Conservation (phyloP, 805 yeast genomes). For the Monosporozyma solicola region DNA sequence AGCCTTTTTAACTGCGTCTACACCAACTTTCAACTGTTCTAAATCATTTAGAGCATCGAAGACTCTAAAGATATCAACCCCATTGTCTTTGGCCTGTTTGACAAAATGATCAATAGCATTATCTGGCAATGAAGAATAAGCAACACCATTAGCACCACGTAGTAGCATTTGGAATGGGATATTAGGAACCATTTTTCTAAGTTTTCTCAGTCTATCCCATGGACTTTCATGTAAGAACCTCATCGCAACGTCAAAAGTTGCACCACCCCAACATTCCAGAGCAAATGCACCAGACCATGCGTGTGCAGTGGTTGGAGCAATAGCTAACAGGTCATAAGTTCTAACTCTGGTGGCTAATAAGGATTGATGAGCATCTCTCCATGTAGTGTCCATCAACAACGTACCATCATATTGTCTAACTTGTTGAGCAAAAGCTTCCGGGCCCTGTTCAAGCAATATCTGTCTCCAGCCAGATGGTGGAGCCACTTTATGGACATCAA, state of each 20-base stretch:
- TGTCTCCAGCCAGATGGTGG: slow-evolving; percentile 88
- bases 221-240: slow-evolving; percentile 98
- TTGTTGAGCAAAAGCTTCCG: slow-evolving; percentile 80
- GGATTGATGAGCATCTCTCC: slow-evolving; percentile 99
- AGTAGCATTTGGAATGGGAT: slow-evolving; percentile 98
- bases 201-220: slow-evolving; percentile 87
- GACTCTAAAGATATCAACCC: slow-evolving; percentile 96
- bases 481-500: slow-evolving; percentile 46
- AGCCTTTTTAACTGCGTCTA: slow-evolving; percentile 96
- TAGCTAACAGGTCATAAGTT: slow-evolving; percentile 80
- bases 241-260: slow-evolving; percentile 98
- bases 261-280: slow-evolving; percentile 99
- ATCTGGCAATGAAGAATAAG: slow-evolving; percentile 95
- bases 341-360: slow-evolving; percentile 94
- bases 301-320: slow-evolving; percentile 90
- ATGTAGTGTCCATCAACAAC: slow-evolving; percentile 93
- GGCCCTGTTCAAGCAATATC: slow-evolving; percentile 73
- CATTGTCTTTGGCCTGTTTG: slow-evolving; percentile 85
- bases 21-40: slow-evolving; percentile 95
- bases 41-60: slow-evolving; percentile 95
- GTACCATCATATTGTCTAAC: slow-evolving; percentile 85
- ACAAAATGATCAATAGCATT: slow-evolving; percentile 98
- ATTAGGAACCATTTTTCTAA: slow-evolving; percentile 89
- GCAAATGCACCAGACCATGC: slow-evolving; percentile 89
- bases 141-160: slow-evolving; percentile 99